These are phyloP conservation scores for Spathaspora hagerdaliae DNA, from an alignment of 805 yeast genomes.

Conservation along the genomic window DNA sequence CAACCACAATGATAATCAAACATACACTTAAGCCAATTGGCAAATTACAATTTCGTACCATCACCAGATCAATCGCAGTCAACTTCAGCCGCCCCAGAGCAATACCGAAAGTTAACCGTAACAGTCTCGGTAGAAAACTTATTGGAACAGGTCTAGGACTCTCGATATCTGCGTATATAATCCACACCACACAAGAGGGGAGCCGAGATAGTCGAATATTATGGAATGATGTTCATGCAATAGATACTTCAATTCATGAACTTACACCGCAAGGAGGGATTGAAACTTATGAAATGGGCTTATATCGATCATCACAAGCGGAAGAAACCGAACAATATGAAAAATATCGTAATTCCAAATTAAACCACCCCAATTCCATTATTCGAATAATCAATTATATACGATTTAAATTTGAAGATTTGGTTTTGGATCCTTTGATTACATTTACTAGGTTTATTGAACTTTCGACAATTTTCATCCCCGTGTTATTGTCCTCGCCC, in stretches of 20 bases:
- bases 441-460: slow-evolving; percentile 70
- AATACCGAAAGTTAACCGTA: neutral
- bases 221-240: slow-evolving; percentile 27
- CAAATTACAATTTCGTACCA: neutral
- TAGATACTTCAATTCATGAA: slow-evolving; percentile 32
- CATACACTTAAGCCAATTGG: neutral
- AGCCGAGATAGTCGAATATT: neutral
- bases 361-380: slow-evolving; percentile 16
- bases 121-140: no score
- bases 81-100: neutral
- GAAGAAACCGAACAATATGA: slow-evolving; percentile 43
- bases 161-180: neutral
- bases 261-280: slow-evolving; percentile 38
- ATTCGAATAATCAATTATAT: slow-evolving; percentile 33
- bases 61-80: neutral
- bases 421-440: slow-evolving; percentile 62
- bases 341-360: slow-evolving; percentile 25
- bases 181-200: neutral
- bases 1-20: no score
- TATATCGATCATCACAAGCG: slow-evolving; percentile 55
- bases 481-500: slow-evolving; percentile 66
- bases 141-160: neutral
- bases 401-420: slow-evolving; percentile 46
- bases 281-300: slow-evolving; percentile 71
- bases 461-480: slow-evolving; percentile 62